These are phyloP conservation scores for Colletotrichum navitas DNA, from an alignment of 2,329 filamentous ascomycete genomes.

Conservation along the genomic window DNA sequence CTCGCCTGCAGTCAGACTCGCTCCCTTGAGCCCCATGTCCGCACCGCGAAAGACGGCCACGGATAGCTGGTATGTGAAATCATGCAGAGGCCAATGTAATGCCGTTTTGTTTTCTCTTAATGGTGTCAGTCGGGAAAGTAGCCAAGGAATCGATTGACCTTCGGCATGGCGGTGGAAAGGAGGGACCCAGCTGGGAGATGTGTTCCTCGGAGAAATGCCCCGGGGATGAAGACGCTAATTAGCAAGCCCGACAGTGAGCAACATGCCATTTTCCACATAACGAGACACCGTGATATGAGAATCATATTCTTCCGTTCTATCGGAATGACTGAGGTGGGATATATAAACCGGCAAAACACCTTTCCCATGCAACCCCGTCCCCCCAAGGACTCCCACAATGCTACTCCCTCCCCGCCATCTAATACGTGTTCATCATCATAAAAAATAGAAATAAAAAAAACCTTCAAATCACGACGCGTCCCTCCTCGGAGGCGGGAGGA, in stretches of 20 bases:
- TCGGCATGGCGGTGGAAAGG: neutral
- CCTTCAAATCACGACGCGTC: slow-evolving; percentile 13
- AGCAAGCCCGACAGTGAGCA: neutral
- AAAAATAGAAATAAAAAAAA: neutral
- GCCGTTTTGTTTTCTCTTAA: neutral
- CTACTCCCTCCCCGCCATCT: neutral
- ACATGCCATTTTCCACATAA: neutral
- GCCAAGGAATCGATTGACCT: neutral
- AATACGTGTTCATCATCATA: neutral
- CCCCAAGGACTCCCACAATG: neutral
- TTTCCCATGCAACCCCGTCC: neutral
- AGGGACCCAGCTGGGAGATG: neutral
- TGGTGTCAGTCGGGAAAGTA: no score
- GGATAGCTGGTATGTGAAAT: neutral
- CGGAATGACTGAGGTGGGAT: neutral
- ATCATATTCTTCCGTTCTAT: neutral
- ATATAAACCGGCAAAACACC: neutral
- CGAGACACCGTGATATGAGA: neutral
- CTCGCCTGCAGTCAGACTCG: no score
- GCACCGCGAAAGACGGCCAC: no score
- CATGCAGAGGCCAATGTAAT: neutral
- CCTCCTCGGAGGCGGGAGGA: slow-evolving; percentile 38
- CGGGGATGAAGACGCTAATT: neutral
- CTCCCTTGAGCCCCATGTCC: no score
- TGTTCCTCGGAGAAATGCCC: neutral